A percentile compares a stretch with the other conserved stretches of the same genome.
These are phyloP conservation scores for Capsicum rhomboideum DNA, from an alignment of 257 asterid genomes.

Conservation along the genomic window DNA sequence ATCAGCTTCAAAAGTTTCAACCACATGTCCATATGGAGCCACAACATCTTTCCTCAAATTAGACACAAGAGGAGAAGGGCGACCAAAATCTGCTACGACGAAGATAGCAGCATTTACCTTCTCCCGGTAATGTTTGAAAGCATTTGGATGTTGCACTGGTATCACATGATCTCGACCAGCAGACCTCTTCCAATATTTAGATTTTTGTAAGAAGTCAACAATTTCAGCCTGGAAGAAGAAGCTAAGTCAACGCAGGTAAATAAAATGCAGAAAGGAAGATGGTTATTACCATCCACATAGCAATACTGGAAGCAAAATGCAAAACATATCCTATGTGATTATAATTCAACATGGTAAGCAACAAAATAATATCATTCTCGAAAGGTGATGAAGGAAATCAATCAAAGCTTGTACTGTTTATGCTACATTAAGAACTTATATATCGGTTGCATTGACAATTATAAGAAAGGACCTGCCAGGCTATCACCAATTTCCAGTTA, in stretches of 20 bases:
- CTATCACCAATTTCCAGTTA: background rate
- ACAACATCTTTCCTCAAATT: conserved; percentile 79
- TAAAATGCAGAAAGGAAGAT: background rate
- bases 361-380: background rate
- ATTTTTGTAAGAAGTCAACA: conserved; percentile 46
- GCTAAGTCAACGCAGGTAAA: conserved; percentile 1
- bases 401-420: background rate
- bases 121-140: conserved; percentile 69
- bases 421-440: background rate
- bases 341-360: background rate
- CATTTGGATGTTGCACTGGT: conserved; percentile 94
- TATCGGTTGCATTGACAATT: background rate
- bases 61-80: conserved; percentile 43
- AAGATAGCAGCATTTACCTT: conserved; percentile 61
- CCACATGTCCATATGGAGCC: conserved; percentile 85
- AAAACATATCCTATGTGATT: background rate
- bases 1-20: conserved; percentile 50
- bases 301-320: background rate
- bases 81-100: conserved; percentile 90
- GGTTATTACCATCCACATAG: background rate
- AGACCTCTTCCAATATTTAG: conserved; percentile 66
- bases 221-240: conserved; percentile 51
- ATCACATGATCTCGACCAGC: conserved; percentile 83
- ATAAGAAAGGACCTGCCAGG: background rate
- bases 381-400: background rate